phyloP scores from a whole-genome alignment of 2,329 filamentous ascomycete species.

The Monosporascus sp. region DNA sequence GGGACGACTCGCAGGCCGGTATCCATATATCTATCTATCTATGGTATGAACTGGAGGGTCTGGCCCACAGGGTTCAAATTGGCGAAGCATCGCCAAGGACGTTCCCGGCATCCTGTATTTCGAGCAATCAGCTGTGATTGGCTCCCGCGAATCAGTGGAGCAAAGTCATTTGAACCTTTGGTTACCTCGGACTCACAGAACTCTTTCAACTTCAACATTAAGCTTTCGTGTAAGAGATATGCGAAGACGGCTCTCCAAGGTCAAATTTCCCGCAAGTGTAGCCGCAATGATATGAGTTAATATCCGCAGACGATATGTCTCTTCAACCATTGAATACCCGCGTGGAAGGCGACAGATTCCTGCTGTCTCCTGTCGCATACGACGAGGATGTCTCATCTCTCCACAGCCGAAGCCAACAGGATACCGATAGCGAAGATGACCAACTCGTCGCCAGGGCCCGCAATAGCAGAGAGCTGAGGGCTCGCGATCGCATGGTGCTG shows the following conservation, averaged over 20 bases:
- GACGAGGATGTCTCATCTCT: conserved; percentile 66
- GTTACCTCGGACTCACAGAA: background rate
- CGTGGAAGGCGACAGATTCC: conserved; percentile 31
- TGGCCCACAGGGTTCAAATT: too few relatives aligned
- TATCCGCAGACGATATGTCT: conserved; percentile 17
- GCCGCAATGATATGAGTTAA: background rate
- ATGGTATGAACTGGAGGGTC: too few relatives aligned
- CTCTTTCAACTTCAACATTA: background rate
- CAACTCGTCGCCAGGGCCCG: conserved; percentile 60
- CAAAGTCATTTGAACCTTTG: background rate
- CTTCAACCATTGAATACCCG: conserved; percentile 24
- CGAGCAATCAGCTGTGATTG: background rate
- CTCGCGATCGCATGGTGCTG: conserved; percentile 65
- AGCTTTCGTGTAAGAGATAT: too few relatives aligned
- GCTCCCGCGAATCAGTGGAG: background rate
- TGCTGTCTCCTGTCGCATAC: conserved; percentile 60
- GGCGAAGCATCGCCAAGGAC: too few relatives aligned
- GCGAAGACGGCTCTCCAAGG: too few relatives aligned
- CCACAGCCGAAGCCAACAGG: conserved; percentile 63
- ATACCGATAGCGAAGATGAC: conserved; percentile 73
- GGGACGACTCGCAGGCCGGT: too few relatives aligned
- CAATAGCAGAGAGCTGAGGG: conserved; percentile 64
- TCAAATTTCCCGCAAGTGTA: background rate
- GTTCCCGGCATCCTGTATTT: too few relatives aligned
- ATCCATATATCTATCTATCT: too few relatives aligned